These are phyloP conservation scores for Colletotrichum sp. DNA, from an alignment of 2,329 filamentous ascomycete genomes.

Conservation along the genomic window DNA sequence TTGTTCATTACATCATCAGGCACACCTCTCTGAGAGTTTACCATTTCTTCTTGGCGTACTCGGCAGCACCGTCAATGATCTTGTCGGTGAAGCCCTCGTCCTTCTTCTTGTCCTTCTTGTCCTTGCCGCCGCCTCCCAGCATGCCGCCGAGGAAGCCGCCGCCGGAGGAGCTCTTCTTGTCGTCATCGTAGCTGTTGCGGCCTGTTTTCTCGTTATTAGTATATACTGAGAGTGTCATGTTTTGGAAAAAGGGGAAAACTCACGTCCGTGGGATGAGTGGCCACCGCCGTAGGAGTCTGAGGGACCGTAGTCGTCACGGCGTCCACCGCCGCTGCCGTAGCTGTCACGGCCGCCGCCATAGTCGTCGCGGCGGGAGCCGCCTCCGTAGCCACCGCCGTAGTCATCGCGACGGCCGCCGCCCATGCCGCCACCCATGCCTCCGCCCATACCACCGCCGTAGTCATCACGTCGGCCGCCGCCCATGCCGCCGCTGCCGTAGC, in stretches of 20 bases:
- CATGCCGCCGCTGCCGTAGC: not conserved
- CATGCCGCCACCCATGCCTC: not conserved
- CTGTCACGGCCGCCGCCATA: not conserved
- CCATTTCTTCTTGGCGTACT: conserved; percentile 19
- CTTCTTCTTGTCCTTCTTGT: conserved; percentile 6
- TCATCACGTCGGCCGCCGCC: not conserved
- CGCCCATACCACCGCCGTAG: not conserved
- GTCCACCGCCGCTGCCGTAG: not conserved
- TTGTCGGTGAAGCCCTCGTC: conserved; percentile 12
- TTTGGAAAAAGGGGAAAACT: not conserved
- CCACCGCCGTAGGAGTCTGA: not conserved
- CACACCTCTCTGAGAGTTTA: not conserved
- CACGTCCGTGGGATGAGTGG: not conserved
- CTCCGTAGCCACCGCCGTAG: not conserved
- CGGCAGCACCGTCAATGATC: conserved; percentile 13
- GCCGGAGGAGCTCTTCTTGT: not conserved
- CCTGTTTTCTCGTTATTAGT: not conserved
- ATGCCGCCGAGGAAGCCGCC: conserved; percentile 5
- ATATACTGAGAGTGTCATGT: accelerated
- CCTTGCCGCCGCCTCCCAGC: conserved; percentile 9
- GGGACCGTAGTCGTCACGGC: not conserved
- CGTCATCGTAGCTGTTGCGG: not conserved
- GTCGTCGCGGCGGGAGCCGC: not conserved
- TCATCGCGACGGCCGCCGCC: not conserved
- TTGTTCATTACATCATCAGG: conserved; percentile 9